A percentile compares a stretch with the other conserved stretches of the same genome.
Evolutionary conservation across 331 rosid species (phyloP).

Genomic region (Arachis monticola): DNA sequence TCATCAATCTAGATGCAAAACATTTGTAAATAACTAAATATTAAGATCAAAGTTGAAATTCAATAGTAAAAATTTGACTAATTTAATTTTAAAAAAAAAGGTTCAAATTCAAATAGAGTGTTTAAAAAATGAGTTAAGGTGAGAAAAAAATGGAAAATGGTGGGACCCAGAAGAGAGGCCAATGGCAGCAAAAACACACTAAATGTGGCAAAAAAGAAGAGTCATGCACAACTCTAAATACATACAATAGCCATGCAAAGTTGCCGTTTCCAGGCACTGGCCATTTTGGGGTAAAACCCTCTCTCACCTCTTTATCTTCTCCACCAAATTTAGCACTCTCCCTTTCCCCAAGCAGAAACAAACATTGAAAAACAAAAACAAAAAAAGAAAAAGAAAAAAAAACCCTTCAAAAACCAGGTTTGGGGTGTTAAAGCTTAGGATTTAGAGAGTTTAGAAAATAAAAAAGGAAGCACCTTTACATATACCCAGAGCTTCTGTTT

Average conservation of each 20-base stretch:
- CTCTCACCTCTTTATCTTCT: slow-evolving; percentile 69
- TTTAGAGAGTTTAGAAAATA: background rate
- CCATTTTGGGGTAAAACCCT: slow-evolving; percentile 80
- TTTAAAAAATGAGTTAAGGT: no score
- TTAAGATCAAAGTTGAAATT: no score
- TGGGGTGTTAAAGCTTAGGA: background rate
- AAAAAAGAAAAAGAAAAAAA: no score
- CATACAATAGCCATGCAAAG: slow-evolving; percentile 48
- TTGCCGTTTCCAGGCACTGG: slow-evolving; percentile 47
- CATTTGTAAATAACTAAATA: no score
- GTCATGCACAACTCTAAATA: slow-evolving; percentile 49
- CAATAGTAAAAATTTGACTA: no score
- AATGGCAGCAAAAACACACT: slow-evolving; percentile 40
- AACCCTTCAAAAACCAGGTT: slow-evolving; percentile 34
- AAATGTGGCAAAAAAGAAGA: slow-evolving; percentile 37
- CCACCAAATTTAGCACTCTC: slow-evolving; percentile 61
- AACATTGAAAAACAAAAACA: no score
- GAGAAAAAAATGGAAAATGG: background rate
- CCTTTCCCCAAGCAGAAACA: slow-evolving; percentile 52
- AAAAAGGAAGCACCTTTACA: slow-evolving; percentile 39
- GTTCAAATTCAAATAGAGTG: no score
- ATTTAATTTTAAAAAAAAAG: no score
- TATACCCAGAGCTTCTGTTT: slow-evolving; percentile 7
- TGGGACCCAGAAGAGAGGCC: slow-evolving; percentile 37
- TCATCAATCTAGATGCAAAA: no score